phyloP scores from a whole-genome alignment of 495 filamentous ascomycete genomes.

The Cladorrhinum samala region DNA sequence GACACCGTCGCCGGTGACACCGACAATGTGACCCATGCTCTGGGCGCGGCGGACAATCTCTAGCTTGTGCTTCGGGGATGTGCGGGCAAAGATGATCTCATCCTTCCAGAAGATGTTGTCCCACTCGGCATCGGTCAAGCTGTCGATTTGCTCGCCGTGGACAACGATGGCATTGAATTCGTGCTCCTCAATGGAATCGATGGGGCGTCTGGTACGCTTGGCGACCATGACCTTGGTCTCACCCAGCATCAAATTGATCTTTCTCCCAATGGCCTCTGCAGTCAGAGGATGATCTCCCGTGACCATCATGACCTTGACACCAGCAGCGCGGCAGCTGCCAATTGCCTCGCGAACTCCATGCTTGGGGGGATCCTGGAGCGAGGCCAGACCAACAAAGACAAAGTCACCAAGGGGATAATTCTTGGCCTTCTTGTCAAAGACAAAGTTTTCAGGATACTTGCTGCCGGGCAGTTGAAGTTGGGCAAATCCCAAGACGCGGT shows the following conservation, averaged over 20 bases:
- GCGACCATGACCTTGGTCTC: conserved; percentile 22
- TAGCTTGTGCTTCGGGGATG: conserved; percentile 68
- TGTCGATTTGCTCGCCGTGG: conserved; percentile 64
- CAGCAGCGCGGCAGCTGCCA: conserved; percentile 45
- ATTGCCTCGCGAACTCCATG: conserved; percentile 56
- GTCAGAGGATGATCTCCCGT: conserved; percentile 61
- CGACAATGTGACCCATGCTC: conserved; percentile 52
- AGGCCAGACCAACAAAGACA: conserved; percentile 59
- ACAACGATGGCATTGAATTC: conserved; percentile 45
- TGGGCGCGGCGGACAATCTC: conserved; percentile 60
- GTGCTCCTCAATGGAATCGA: conserved; percentile 25
- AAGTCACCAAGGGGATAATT: conserved; percentile 25
- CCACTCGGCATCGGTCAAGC: conserved; percentile 56
- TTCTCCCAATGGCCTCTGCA: conserved; percentile 53
- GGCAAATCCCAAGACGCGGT: conserved; percentile 52
- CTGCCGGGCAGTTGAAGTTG: conserved; percentile 8
- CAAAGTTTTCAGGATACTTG: conserved; percentile 8
- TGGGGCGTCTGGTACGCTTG: conserved; percentile 24
- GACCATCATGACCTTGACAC: conserved; percentile 57
- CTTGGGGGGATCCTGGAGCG: conserved; percentile 68
- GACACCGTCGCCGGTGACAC: conserved; percentile 86
- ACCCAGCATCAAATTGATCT: conserved; percentile 38
- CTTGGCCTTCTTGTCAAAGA: conserved; percentile 28
- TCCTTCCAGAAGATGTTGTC: conserved; percentile 42
- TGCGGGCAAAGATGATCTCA: conserved; percentile 58